These are phyloP conservation scores for Telfairia occidentalis DNA, from an alignment of 331 rosid species.

Conservation along the genomic window DNA sequence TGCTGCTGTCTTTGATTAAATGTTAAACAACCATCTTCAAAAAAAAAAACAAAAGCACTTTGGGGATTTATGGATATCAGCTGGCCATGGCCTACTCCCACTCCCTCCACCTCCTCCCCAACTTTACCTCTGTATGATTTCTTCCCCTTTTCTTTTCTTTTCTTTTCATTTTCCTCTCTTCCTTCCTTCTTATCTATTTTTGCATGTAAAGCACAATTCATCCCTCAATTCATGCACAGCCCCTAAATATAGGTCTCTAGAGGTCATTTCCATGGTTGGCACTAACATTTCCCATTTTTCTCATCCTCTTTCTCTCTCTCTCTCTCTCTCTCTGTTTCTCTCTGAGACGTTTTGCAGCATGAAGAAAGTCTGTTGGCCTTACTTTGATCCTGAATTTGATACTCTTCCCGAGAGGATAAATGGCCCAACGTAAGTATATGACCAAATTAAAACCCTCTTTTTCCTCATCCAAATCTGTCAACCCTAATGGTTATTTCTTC, in stretches of 20 bases:
- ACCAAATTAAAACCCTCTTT: not conserved
- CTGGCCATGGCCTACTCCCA: not conserved
- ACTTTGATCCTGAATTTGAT: constrained; percentile 72
- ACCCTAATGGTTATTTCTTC: not conserved
- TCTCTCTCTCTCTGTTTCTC: constrained; percentile 1
- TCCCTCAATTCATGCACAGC: not conserved
- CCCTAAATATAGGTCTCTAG: not conserved
- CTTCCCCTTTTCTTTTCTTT: not conserved
- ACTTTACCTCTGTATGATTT: not conserved
- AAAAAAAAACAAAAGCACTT: too few relatives aligned
- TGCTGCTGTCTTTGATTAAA: too few relatives aligned
- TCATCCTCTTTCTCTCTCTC: not conserved
- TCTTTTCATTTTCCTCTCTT: not conserved
- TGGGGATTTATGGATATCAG: not conserved
- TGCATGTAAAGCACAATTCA: not conserved
- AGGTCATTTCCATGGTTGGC: not conserved
- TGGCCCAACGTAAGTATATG: constrained; percentile 51
- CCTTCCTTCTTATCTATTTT: not conserved
- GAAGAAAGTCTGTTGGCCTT: constrained; percentile 56
- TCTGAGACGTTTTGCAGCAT: constrained; percentile 24
- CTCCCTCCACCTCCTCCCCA: not conserved
- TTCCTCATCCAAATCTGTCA: not conserved
- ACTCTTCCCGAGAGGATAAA: constrained; percentile 44
- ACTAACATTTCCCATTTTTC: not conserved
- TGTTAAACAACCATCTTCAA: too few relatives aligned